Evolutionary conservation across 495 filamentous ascomycete genomes (phyloP), one percentile per base, ranked within the genome.

Genomic region (Thozetella sp.): DNA sequence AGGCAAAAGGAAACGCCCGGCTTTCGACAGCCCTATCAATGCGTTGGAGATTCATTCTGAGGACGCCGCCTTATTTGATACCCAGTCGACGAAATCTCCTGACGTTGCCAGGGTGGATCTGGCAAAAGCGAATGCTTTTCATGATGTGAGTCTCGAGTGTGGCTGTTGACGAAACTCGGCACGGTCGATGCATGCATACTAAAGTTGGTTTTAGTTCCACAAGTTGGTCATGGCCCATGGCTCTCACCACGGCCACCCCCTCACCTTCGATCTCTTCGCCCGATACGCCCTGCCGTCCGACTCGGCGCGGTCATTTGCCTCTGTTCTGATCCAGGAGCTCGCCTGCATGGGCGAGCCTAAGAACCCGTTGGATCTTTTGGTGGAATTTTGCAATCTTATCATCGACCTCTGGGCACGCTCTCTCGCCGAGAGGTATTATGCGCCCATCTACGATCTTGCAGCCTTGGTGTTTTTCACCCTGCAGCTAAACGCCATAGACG

Each of bases 1-100:
- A 54, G 78, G 73, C 17, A 81, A 80, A 61, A 64, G 83, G 62
- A 86, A 84, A 67, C 74, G 83, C 1, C 81, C 73, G 1, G 65
- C 70, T 15, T 62, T 80, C 3, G 81, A 83, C 22, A 83, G 79
- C 55, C 83, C 83, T 15, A 68, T 76, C 15, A 74, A 68, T 63
- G 75, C 78, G 0, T 65, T 85, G 2, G 83, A 85, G 57, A 80
- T 74, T 10, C 66, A 74, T 52, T 68, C 71, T 2, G 70, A 69
- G 22, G 74, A 76, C 45, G 62, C 20, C 20, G 9, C n/a, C 43
- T 15, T 48, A n/a, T 3, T 48, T 3, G n/a, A 48, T 48, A 48
- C 3, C 43, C 3, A 11, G 11, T n/a, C n/a, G n/a, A 4, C 9
- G 11, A 48, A 20, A n/a, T 4, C 4, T 13, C 20, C 43, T 48